Evolutionary conservation across 768 basidiomycete species (phyloP).

Genomic region (Heimioporus sp.): DNA sequence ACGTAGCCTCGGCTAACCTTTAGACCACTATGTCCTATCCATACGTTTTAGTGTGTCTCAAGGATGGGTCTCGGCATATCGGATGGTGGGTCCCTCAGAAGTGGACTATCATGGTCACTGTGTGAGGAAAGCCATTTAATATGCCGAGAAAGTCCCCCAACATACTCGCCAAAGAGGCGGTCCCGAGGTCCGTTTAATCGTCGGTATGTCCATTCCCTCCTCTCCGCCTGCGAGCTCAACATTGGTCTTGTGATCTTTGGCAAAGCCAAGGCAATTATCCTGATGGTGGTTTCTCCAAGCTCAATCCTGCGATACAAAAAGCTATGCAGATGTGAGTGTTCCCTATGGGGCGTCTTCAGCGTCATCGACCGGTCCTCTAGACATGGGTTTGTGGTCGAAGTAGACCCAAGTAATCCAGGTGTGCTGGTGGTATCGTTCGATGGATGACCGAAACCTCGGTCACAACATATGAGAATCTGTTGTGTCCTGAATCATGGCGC

Average conservation of each 20-base stretch:
- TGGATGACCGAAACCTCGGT: too few species aligned
- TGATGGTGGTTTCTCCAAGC: constrained; percentile 67
- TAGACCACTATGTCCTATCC: too few species aligned
- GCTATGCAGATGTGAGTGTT: constrained; percentile 67
- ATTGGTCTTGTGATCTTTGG: too few species aligned
- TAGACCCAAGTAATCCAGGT: constrained; percentile 81
- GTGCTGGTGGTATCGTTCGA: constrained; percentile 72
- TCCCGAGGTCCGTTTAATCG: constrained; percentile 71
- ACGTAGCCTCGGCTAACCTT: too few species aligned
- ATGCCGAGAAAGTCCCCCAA: constrained; percentile 67
- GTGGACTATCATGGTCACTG: constrained; percentile 91
- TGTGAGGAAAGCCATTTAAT: constrained; percentile 84
- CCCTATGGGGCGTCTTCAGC: background rate
- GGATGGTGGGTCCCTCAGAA: too few species aligned
- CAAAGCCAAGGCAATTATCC: constrained; percentile 88
- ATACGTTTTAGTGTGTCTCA: too few species aligned
- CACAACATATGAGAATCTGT: background rate
- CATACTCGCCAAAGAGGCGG: constrained; percentile 61
- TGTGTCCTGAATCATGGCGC: too few species aligned
- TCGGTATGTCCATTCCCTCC: constrained; percentile 52
- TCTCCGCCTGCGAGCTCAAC: background rate
- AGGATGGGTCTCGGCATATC: too few species aligned
- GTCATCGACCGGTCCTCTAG: constrained; percentile 36
- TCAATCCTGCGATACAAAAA: constrained; percentile 88
- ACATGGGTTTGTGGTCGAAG: constrained; percentile 62